These are phyloP conservation scores for Clonostachys solani DNA, from an alignment of 2,329 filamentous ascomycete genomes.

Conservation along the genomic window DNA sequence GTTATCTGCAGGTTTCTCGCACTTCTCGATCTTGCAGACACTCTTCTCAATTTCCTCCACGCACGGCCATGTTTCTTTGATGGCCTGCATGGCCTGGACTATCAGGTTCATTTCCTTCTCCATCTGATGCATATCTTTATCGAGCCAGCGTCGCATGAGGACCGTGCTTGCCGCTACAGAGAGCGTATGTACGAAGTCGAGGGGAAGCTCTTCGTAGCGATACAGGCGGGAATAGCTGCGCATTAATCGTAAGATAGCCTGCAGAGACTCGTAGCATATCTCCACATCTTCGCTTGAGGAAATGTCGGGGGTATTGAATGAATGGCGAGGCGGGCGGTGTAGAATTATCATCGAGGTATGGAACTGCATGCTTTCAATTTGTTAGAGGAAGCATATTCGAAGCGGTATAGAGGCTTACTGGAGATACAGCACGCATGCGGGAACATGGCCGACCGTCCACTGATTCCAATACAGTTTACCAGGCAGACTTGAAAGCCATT, in stretches of 20 bases:
- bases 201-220: slow-evolving; percentile 33
- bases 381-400: slow-evolving; percentile 7
- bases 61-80: slow-evolving; percentile 44
- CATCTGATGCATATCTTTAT: slow-evolving; percentile 36
- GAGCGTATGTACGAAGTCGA: slow-evolving; percentile 44
- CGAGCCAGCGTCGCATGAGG: slow-evolving; percentile 39
- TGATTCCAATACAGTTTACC: slow-evolving; percentile 45
- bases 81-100: slow-evolving; percentile 44
- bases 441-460: slow-evolving; percentile 41
- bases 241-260: slow-evolving; percentile 37
- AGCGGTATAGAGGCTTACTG: slow-evolving; percentile 22
- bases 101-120: slow-evolving; percentile 42
- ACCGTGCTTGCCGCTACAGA: slow-evolving; percentile 40
- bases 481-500: slow-evolving; percentile 40
- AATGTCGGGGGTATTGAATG: slow-evolving; percentile 31
- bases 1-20: neutral
- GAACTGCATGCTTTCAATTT: slow-evolving; percentile 32
- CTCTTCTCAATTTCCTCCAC: slow-evolving; percentile 29
- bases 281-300: slow-evolving; percentile 38
- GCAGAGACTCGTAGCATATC: slow-evolving; percentile 43
- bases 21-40: neutral
- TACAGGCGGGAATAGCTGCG: slow-evolving; percentile 38
- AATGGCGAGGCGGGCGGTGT: slow-evolving; percentile 39
- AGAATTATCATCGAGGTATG: slow-evolving; percentile 48
- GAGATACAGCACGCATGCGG: slow-evolving; percentile 39